Conservation (phyloP, 2,329 filamentous ascomycete species). For the Microcyclosporella mali region DNA sequence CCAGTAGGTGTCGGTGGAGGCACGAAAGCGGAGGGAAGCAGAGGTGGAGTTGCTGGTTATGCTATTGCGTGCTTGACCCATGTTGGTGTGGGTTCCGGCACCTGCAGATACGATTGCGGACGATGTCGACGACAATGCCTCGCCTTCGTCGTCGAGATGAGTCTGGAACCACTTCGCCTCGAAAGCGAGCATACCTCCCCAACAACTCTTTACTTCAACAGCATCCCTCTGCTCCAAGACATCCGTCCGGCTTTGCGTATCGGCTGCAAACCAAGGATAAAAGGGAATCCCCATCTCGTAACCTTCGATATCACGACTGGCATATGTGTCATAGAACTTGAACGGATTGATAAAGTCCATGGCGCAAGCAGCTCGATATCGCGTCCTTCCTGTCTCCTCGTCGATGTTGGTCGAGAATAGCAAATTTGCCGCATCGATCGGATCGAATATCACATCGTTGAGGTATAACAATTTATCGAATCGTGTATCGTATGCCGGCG, state of each 20-base stretch:
- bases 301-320: slow-evolving; percentile 61
- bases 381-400: slow-evolving; percentile 41
- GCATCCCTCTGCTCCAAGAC: slow-evolving; percentile 57
- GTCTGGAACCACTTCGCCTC: slow-evolving; percentile 55
- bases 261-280: slow-evolving; percentile 60
- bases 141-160: background rate
- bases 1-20: slow-evolving; percentile 40
- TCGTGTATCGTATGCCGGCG: slow-evolving; percentile 31
- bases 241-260: slow-evolving; percentile 52
- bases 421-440: slow-evolving; percentile 53
- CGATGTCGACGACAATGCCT: too few relatives aligned
- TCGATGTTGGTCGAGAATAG: slow-evolving; percentile 58
- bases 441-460: slow-evolving; percentile 63
- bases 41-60: slow-evolving; percentile 10
- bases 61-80: background rate
- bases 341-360: slow-evolving; percentile 64
- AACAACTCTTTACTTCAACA: slow-evolving; percentile 66
- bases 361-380: slow-evolving; percentile 64
- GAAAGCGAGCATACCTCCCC: slow-evolving; percentile 69
- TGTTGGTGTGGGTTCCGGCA: background rate
- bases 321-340: slow-evolving; percentile 68
- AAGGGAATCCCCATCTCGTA: slow-evolving; percentile 57
- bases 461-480: slow-evolving; percentile 55
- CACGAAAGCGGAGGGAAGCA: slow-evolving; percentile 39
- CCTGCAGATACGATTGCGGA: background rate